Conservation (phyloP, 2,329 filamentous ascomycete species). For the Diaporthe citrichinensis region DNA sequence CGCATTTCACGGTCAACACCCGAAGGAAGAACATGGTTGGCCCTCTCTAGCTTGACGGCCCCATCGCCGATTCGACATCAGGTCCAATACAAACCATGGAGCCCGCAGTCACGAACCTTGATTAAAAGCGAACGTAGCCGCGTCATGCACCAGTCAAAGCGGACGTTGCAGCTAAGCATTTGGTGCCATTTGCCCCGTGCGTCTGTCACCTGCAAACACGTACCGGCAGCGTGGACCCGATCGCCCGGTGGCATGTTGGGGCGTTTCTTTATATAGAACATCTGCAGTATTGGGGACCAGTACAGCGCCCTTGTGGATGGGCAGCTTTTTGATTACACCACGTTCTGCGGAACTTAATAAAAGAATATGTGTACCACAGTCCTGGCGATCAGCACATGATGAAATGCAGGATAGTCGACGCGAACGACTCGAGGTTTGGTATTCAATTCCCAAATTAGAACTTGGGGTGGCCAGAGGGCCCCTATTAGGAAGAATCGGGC, state of each 20-base stretch:
- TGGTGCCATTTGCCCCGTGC: conserved; percentile 11
- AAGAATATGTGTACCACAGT: not conserved
- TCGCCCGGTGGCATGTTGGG: not conserved
- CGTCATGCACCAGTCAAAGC: conserved; percentile 16
- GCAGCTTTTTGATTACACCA: not conserved
- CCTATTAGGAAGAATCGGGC: not conserved
- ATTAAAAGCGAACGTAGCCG: not conserved
- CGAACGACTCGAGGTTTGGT: too few species aligned
- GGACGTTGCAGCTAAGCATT: conserved; percentile 28
- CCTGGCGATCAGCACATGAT: not conserved
- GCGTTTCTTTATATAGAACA: conserved; percentile 29
- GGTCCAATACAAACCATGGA: not conserved
- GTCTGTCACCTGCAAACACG: conserved; percentile 11
- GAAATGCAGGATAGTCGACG: not conserved
- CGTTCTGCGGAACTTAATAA: not conserved
- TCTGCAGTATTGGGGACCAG: not conserved
- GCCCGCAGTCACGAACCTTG: not conserved
- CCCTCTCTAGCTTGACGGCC: not conserved
- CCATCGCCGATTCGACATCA: not conserved
- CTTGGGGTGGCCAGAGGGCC: not conserved
- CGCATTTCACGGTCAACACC: not conserved
- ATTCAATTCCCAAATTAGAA: not conserved
- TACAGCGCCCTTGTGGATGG: not conserved
- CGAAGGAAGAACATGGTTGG: not conserved
- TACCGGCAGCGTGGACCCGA: conserved; percentile 29